These are phyloP conservation scores for Mortierella sp. DNA, from an alignment of 371 early-diverging fungal species.

Conservation along the genomic window DNA sequence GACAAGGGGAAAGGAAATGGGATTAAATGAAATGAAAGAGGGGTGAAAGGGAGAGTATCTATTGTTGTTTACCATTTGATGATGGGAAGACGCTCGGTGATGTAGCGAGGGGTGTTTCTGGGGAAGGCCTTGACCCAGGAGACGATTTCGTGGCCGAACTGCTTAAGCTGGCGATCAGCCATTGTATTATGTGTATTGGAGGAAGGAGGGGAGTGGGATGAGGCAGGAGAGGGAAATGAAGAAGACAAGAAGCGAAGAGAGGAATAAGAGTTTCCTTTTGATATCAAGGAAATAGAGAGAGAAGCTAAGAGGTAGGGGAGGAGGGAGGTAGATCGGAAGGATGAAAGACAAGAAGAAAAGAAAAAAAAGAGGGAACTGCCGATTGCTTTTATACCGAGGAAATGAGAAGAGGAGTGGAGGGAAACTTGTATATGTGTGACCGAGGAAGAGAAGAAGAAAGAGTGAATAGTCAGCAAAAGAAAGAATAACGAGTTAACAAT, in stretches of 20 bases:
- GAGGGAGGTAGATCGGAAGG: neutral
- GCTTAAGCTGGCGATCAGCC: slow-evolving; percentile 52
- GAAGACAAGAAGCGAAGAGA: neutral
- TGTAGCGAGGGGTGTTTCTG: slow-evolving; percentile 38
- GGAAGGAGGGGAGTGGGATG: neutral
- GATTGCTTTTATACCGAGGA: slow-evolving; percentile 27
- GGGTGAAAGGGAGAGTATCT: neutral
- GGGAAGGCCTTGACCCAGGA: slow-evolving; percentile 48
- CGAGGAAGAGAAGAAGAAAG: neutral
- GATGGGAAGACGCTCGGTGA: slow-evolving; percentile 51
- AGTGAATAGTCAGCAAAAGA: neutral
- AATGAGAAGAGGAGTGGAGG: neutral
- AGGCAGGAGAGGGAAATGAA: neutral
- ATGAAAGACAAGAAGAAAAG: slow-evolving; percentile 11
- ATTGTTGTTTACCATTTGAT: slow-evolving; percentile 42
- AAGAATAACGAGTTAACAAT: neutral
- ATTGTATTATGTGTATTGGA: slow-evolving; percentile 20
- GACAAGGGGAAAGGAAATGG: neutral
- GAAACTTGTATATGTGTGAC: neutral
- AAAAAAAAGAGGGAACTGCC: neutral
- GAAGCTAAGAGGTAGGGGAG: neutral
- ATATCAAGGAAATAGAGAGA: neutral
- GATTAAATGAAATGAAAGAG: neutral
- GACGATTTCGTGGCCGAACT: slow-evolving; percentile 34
- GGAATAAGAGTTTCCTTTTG: neutral